Evolutionary conservation across 129 eudicot genomes (phyloP), one percentile per base, ranked within the genome.

Genomic region (Scalesia atractyloides): DNA sequence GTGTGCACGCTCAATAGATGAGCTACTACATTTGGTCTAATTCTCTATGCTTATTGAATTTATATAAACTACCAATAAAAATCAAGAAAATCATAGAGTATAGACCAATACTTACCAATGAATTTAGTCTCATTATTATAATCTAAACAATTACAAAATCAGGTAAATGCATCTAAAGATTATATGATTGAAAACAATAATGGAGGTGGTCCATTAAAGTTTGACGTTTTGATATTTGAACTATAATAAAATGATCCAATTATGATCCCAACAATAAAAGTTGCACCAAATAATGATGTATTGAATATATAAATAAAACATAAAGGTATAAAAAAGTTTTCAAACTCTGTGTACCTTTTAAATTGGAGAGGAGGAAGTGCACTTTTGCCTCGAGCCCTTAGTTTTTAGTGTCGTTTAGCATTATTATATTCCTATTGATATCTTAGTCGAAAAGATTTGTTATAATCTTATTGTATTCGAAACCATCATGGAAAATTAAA

Each of bases 371-470:
- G 67, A 75, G 33, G 73, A 70, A 70, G 72, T 77, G 82, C 57
- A 70, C 72, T 77, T 77, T 77, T 63, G 82, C 82, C 82, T 77
- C 66, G 76, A 77, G 82, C 82, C 82, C 76, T 77, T 62, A 70
- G 76, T 77, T 77, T 61, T 26, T 17, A 62, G 66, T 70, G 66
- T 61, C 57, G 24, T 69, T 77, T 69, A 15, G 33, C 14, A 70
- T 49, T 34, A 41, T 39, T 6, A 59, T 37, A 63, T 7, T 63
- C 49, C 49, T 10, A 15, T 63, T 17, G 72, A 77, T 62, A 61
- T 77, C 82, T 77, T 77, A 63, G 51, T 77, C 41, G 10, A 62
- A 77, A 77, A 70, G 76, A 70, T 70, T 70, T 70, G 72, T 77
- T 16, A 19, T 37, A 50, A 65, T 44, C 1, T 39, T 52, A 44